Conservation (phyloP, 495 filamentous ascomycete species). For the Alectoria sarmentosa region DNA sequence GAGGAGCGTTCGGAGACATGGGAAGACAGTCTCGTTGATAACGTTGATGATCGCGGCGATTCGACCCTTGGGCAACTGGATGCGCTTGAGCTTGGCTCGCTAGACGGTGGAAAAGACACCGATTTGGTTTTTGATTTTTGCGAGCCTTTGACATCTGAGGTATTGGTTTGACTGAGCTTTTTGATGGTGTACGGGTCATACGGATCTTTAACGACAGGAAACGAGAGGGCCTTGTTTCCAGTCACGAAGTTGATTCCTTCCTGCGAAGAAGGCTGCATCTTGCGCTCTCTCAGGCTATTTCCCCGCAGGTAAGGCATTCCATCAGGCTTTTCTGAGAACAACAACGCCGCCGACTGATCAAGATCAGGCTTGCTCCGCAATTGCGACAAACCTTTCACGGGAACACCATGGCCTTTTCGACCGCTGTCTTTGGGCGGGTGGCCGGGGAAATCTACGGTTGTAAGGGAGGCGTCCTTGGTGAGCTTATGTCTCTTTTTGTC, state of each 20-base stretch:
- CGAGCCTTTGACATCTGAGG: slow-evolving; percentile 36
- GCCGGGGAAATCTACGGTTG: slow-evolving; percentile 7
- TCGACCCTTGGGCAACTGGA: slow-evolving; percentile 9
- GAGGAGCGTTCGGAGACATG: slow-evolving; percentile 12
- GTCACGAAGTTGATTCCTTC: neutral
- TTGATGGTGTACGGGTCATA: slow-evolving; percentile 56
- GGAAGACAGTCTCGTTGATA: slow-evolving; percentile 6
- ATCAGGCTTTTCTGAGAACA: neutral
- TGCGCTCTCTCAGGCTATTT: neutral
- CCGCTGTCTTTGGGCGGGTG: slow-evolving; percentile 10
- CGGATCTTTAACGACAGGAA: slow-evolving; percentile 74
- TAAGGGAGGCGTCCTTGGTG: slow-evolving; percentile 17
- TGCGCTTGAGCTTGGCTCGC: neutral
- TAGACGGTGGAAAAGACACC: slow-evolving; percentile 13
- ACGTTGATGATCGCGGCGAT: neutral
- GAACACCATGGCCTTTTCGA: neutral
- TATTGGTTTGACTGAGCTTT: slow-evolving; percentile 61
- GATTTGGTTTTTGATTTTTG: slow-evolving; percentile 27
- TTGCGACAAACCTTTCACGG: neutral
- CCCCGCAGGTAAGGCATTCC: neutral
- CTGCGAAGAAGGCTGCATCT: slow-evolving; percentile 17
- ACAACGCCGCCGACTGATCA: neutral
- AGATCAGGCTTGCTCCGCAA: neutral
- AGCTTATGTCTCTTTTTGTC: slow-evolving; percentile 32
- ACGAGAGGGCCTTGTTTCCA: slow-evolving; percentile 45